Percentiles rank a stretch among this genome's conserved stretches.
phyloP scores from a whole-genome alignment of 441 rosid species.

The Brassica balearica region DNA sequence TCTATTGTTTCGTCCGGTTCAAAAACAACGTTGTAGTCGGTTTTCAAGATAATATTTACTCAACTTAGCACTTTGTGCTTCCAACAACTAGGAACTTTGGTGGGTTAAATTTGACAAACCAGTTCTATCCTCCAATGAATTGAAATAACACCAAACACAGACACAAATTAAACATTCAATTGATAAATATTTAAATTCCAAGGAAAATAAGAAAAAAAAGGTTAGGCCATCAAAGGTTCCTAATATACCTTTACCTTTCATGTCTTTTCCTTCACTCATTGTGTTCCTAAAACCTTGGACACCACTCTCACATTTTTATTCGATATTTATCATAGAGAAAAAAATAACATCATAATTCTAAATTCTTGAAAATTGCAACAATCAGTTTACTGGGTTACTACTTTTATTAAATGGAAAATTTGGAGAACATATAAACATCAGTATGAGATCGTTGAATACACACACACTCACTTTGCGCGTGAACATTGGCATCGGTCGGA shows the following conservation, averaged over 20 bases:
- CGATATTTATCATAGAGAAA: neutral
- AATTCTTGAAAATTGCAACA: neutral
- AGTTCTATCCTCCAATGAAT: constrained; percentile 18
- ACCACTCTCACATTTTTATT: neutral
- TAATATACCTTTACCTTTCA: constrained; percentile 3
- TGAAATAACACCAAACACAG: constrained; percentile 30
- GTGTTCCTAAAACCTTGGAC: constrained; percentile 14
- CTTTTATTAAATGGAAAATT: neutral
- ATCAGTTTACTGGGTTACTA: neutral
- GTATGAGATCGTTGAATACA: neutral
- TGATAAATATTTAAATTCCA: neutral
- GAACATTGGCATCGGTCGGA: neutral
- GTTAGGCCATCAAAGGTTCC: constrained; percentile 17
- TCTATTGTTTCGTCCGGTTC: no score
- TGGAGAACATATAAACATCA: constrained; percentile 1
- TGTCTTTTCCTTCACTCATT: constrained; percentile 28
- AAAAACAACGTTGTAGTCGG: no score
- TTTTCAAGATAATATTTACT: constrained; percentile 10
- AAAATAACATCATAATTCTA: neutral
- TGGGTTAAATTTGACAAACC: constrained; percentile 27
- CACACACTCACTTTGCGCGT: neutral
- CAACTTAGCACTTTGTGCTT: constrained; percentile 16
- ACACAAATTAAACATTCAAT: neutral
- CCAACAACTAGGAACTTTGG: constrained; percentile 19
- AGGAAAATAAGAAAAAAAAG: neutral